Conservation (phyloP, 495 filamentous ascomycete genomes). For the Trichocladium uniseriatum region DNA sequence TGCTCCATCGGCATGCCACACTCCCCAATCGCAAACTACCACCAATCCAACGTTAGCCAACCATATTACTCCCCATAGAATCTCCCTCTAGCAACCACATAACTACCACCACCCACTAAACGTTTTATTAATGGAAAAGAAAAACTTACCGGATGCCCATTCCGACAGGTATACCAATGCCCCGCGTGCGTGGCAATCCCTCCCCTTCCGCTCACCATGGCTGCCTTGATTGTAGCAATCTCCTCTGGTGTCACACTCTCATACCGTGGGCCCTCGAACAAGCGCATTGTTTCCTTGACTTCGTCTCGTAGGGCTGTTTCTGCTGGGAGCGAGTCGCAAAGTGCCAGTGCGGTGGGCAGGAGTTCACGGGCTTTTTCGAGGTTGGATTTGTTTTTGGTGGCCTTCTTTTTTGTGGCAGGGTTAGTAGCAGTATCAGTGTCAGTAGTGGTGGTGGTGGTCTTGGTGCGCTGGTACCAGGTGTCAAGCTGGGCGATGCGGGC, state of each 20-base stretch:
- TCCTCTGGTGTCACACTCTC: conserved; percentile 23
- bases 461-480: background rate
- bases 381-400: background rate
- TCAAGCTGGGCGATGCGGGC: conserved; percentile 7
- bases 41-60: background rate
- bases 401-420: background rate
- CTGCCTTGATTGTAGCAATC: conserved; percentile 20
- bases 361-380: background rate
- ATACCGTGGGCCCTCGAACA: conserved; percentile 18
- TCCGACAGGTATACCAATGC: conserved; percentile 30
- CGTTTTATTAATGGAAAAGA: too few species aligned
- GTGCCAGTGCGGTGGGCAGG: conserved; percentile 6
- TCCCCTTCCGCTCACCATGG: conserved; percentile 24
- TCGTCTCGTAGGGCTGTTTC: conserved; percentile 10
- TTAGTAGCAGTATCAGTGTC: background rate
- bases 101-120: background rate
- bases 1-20: conserved; percentile 61
- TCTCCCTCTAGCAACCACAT: background rate
- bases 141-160: conserved; percentile 26
- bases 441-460: background rate
- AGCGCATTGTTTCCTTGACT: conserved; percentile 13
- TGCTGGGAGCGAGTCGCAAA: conserved; percentile 17
- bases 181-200: conserved; percentile 27
- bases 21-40: conserved; percentile 57
- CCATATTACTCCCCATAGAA: too few species aligned